Base-by-base conservation (phyloP, 208 protist species). In the Leishmania gerbilli region DNA sequence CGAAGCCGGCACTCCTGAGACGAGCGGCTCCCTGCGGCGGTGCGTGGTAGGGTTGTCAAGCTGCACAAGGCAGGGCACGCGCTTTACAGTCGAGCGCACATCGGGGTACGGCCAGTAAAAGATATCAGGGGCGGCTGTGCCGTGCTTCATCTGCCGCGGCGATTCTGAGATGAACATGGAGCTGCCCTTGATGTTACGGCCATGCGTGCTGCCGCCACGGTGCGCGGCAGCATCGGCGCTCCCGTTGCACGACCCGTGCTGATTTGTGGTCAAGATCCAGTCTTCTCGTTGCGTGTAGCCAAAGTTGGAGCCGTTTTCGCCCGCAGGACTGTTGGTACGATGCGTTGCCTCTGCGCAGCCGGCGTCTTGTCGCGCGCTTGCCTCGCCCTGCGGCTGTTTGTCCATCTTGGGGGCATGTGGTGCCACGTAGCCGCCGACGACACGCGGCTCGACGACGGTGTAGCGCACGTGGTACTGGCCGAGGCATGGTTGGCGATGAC, bases 71-170 rank as follows among this genome's bases (percentile, higher is more conserved):
- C 82, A 92, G 15, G 80, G 79, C 42, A 84, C 67, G 0, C 90
- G 90, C 79, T 85, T 82, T n/a, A 88, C 75, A 7, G 90, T 92
- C 11, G 92, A 96, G 51, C 92, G 92, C 2, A 91, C 86, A 79
- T 96, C 92, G 2, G 92, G 87, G 71, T 94, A 96, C 9, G 92
- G 92, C 87, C 89, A 94, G 82, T 96, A 96, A 37, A 82, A 85
- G 55, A 92, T 74, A 80, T 96, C 92, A 24, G 89, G 89, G 34
- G 92, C 92, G 4, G 88, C 84, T 37, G 87, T 89, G 76, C 87
- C 88, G 34, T 47, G 56, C 51, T 42, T 62, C 19, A 69, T 68
- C 67, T 85, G 74, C 62, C 92, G 92, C 40, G 76, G 76, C 37
- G 90, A 87, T 77, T 88, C 79, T 40, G 89, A 93, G 45, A 90